Conservation (phyloP, 768 basidiomycete species). For the Dioszegia hungarica region DNA sequence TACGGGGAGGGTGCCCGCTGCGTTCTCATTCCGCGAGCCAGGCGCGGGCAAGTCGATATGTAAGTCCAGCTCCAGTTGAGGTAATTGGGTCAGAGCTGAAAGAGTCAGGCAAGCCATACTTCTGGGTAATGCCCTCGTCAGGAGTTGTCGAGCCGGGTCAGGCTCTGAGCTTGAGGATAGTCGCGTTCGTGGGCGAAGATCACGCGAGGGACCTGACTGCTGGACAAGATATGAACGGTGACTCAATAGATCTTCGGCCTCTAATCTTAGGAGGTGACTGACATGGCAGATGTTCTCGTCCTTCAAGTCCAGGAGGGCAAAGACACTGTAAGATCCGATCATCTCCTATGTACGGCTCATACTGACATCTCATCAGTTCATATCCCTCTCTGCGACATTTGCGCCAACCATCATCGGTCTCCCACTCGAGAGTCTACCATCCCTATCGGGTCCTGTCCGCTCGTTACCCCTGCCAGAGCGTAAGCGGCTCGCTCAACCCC, state of each 20-base stretch:
- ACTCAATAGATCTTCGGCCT: background rate
- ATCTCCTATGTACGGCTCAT: background rate
- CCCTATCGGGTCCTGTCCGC: constrained; percentile 16
- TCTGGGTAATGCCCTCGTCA: constrained; percentile 25
- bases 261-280: background rate
- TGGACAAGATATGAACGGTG: constrained; percentile 35
- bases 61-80: constrained; percentile 5
- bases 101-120: constrained; percentile 28
- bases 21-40: constrained; percentile 30
- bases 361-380: constrained; percentile 33
- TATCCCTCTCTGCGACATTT: constrained; percentile 29
- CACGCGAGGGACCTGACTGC: constrained; percentile 21
- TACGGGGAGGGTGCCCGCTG: constrained; percentile 28
- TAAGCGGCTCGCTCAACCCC: constrained; percentile 13
- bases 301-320: constrained; percentile 31
- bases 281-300: constrained; percentile 31
- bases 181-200: constrained; percentile 16
- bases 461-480: constrained; percentile 11
- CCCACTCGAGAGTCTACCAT: constrained; percentile 20
- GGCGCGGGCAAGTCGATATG: constrained; percentile 27
- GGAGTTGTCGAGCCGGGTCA: constrained; percentile 23
- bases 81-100: background rate
- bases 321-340: constrained; percentile 22
- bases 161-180: constrained; percentile 17
- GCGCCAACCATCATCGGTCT: constrained; percentile 21